These are phyloP conservation scores for Coniochaeta sp. DNA, from an alignment of 2,329 filamentous ascomycete species.

Conservation along the genomic window DNA sequence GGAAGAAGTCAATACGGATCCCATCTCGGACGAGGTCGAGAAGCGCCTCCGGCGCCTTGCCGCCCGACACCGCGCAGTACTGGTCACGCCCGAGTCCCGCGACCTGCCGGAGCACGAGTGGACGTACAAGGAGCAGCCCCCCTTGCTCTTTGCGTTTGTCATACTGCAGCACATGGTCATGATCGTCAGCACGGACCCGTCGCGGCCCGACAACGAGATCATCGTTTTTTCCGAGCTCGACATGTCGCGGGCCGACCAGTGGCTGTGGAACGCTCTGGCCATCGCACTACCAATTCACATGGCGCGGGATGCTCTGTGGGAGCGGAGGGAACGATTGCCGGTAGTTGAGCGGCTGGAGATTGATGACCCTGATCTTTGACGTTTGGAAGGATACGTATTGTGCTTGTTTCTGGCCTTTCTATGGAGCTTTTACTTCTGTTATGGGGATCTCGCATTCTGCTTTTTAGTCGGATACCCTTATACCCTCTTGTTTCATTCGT, in stretches of 20 bases:
- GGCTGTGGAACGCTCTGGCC: conserved; percentile 26
- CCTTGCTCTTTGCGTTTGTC: conserved; percentile 33
- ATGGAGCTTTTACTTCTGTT: neutral
- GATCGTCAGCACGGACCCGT: conserved; percentile 35
- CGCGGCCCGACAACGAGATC: conserved; percentile 18
- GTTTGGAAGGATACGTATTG: neutral
- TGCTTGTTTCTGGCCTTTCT: neutral
- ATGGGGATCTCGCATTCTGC: neutral
- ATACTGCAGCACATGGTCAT: conserved; percentile 41
- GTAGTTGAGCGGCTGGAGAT: conserved; percentile 2
- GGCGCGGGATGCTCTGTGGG: conserved; percentile 18
- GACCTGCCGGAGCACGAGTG: conserved; percentile 6
- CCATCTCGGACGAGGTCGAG: neutral
- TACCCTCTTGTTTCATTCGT: neutral
- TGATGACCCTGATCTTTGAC: conserved; percentile 4
- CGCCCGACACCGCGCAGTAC: neutral
- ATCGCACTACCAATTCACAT: conserved; percentile 26
- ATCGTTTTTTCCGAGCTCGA: conserved; percentile 20
- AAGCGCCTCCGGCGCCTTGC: neutral
- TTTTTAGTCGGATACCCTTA: neutral
- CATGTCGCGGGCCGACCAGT: conserved; percentile 22
- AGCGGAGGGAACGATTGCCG: conserved; percentile 7
- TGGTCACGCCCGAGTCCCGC: conserved; percentile 2
- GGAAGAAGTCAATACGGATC: neutral
- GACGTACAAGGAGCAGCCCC: conserved; percentile 12